These are phyloP conservation scores for Suillus lakei DNA, from an alignment of 768 basidiomycete species.

Conservation along the genomic window DNA sequence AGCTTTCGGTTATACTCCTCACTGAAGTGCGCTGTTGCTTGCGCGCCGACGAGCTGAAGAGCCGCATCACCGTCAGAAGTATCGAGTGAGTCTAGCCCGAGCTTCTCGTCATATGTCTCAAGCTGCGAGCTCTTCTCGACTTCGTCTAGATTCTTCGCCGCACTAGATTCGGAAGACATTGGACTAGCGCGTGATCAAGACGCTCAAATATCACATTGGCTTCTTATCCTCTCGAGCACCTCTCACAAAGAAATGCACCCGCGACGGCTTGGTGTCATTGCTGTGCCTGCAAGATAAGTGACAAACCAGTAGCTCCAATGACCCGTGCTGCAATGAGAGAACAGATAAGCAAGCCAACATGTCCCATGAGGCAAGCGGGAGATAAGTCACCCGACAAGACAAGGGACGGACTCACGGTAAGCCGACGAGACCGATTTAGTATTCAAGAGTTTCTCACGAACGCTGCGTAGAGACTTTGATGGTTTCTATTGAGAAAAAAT, in stretches of 20 bases:
- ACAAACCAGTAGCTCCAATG: constrained; percentile 1
- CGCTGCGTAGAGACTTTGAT: constrained; percentile 7
- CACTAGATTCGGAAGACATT: constrained; percentile 24
- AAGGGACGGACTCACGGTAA: constrained; percentile 1
- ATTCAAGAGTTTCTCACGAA: constrained; percentile 14
- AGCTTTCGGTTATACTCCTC: constrained; percentile 64
- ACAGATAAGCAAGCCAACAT: constrained; percentile 23
- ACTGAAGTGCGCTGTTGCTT: constrained; percentile 54
- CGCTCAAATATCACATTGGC: not conserved
- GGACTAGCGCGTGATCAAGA: constrained; percentile 5
- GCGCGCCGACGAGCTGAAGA: constrained; percentile 59
- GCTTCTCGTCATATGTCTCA: constrained; percentile 39
- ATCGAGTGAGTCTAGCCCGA: constrained; percentile 35
- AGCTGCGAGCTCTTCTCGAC: constrained; percentile 20
- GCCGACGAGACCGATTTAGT: constrained; percentile 1
- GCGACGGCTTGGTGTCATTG: constrained; percentile 1
- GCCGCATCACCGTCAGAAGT: constrained; percentile 60
- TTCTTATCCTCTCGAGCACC: constrained; percentile 18
- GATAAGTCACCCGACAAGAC: not conserved
- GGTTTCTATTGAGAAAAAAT: constrained; percentile 13
- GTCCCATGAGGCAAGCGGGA: constrained; percentile 13
- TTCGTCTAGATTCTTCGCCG: constrained; percentile 14
- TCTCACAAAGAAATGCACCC: constrained; percentile 13
- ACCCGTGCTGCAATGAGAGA: not conserved
- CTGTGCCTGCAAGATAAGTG: constrained; percentile 15